Percentiles rank a stretch among this genome's conserved stretches.
phyloP scores from a whole-genome alignment of 345 rosid species.

The Citrus mangshanensis region DNA sequence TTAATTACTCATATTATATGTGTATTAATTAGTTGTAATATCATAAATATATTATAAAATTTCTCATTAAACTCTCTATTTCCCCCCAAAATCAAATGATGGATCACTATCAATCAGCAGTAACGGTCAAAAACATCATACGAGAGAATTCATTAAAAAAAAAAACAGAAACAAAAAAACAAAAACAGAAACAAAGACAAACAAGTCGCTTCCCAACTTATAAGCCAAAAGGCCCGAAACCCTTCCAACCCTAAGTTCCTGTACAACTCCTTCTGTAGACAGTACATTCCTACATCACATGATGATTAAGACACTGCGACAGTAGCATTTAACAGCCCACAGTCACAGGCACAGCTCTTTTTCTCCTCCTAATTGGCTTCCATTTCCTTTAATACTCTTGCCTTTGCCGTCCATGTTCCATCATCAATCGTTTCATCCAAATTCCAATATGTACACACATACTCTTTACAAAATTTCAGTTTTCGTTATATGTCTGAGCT shows the following conservation, averaged over 20 bases:
- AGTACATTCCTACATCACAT: neutral
- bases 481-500: neutral
- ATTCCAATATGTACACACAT: too few relatives aligned
- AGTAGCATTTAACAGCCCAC: too few relatives aligned
- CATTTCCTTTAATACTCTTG: neutral
- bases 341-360: too few relatives aligned
- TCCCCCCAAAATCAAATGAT: neutral
- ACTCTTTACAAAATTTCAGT: too few relatives aligned
- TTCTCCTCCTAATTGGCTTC: neutral
- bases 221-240: neutral
- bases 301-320: neutral
- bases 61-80: too few relatives aligned
- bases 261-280: too few relatives aligned
- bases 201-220: neutral
- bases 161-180: neutral
- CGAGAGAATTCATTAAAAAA: too few relatives aligned
- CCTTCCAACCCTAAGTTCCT: neutral
- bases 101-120: neutral
- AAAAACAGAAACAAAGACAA: neutral
- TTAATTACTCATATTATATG: fast-evolving
- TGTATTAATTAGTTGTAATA: too few relatives aligned
- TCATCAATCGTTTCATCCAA: neutral
- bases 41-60: fast-evolving
- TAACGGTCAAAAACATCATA: neutral
- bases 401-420: neutral